Percentiles rank a stretch among this genome's conserved stretches.
Conservation (phyloP, 257 asterid species). For the Salvia miltiorrhiza region DNA sequence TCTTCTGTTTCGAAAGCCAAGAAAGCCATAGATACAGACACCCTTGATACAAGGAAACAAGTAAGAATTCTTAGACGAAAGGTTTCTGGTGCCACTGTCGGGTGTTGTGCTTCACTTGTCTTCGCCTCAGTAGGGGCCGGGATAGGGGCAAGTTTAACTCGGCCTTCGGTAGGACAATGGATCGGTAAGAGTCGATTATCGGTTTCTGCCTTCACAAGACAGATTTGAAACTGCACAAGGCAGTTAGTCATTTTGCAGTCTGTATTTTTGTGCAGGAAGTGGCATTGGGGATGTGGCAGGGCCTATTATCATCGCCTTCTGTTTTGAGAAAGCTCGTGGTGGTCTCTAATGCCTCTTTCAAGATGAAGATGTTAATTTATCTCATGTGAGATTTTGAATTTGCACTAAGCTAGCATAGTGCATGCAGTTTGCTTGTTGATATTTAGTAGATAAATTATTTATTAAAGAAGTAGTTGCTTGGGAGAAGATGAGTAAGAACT, state of each 20-base stretch:
- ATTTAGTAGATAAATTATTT: too few species aligned
- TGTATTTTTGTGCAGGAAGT: slow-evolving; percentile 51
- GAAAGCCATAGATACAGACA: slow-evolving; percentile 26
- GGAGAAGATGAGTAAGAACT: too few species aligned
- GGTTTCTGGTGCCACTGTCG: slow-evolving; percentile 43
- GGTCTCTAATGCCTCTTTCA: background rate
- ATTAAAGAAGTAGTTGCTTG: too few species aligned
- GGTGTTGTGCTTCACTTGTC: slow-evolving; percentile 66
- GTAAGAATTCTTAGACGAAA: slow-evolving; percentile 50
- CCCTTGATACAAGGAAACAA: slow-evolving; percentile 34
- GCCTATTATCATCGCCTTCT: slow-evolving; percentile 53
- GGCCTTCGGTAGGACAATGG: slow-evolving; percentile 95
- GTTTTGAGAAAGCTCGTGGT: slow-evolving; percentile 38
- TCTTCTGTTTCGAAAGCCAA: slow-evolving; percentile 34
- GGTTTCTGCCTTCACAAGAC: background rate
- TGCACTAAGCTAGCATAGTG: too few species aligned
- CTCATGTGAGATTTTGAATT: too few species aligned
- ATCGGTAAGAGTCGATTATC: slow-evolving; percentile 49
- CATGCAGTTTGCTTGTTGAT: too few species aligned
- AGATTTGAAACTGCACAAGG: background rate
- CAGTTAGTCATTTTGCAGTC: background rate
- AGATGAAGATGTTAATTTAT: background rate
- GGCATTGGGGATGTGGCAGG: slow-evolving; percentile 81
- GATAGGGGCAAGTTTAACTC: slow-evolving; percentile 56
- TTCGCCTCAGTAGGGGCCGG: slow-evolving; percentile 96